Conservation (phyloP, 768 basidiomycete species). For the Dioszegia crocea region DNA sequence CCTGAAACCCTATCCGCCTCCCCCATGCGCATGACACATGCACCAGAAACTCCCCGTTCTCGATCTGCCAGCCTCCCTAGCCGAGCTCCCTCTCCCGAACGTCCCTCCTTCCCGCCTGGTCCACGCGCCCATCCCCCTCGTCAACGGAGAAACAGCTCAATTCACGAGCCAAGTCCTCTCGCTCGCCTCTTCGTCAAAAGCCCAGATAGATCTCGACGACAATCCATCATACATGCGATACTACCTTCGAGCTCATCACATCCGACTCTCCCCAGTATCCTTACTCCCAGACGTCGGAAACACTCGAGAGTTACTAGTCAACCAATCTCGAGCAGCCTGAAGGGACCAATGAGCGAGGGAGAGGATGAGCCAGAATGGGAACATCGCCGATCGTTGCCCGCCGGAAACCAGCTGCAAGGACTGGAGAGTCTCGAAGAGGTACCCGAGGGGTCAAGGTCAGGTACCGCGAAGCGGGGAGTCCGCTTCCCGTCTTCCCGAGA, state of each 20-base stretch:
- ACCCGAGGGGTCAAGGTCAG: neutral
- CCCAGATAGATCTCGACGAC: neutral
- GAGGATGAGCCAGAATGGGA: too few species aligned
- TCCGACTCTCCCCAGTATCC: slow-evolving; percentile 4
- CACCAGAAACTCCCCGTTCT: slow-evolving; percentile 13
- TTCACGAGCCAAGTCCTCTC: slow-evolving; percentile 45
- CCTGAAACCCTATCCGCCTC: slow-evolving; percentile 9
- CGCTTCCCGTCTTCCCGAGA: neutral
- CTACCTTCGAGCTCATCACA: slow-evolving; percentile 8
- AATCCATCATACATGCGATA: neutral
- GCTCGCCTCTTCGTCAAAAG: slow-evolving; percentile 42
- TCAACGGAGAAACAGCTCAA: slow-evolving; percentile 28
- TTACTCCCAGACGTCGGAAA: slow-evolving; percentile 1
- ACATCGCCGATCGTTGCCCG: neutral
- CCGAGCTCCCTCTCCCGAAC: neutral
- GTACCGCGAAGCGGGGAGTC: neutral
- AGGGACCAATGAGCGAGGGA: too few species aligned
- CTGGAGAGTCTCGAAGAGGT: slow-evolving; percentile 2
- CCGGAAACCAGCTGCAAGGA: neutral
- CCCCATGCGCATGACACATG: slow-evolving; percentile 5
- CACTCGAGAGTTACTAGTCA: slow-evolving; percentile 7
- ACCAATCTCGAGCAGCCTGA: neutral
- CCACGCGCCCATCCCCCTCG: slow-evolving; percentile 21
- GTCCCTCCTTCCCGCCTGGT: neutral
- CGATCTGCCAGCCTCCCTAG: slow-evolving; percentile 5